Conservation (phyloP, 1,139 yeast species). For the Hyphopichia khmerensis region DNA sequence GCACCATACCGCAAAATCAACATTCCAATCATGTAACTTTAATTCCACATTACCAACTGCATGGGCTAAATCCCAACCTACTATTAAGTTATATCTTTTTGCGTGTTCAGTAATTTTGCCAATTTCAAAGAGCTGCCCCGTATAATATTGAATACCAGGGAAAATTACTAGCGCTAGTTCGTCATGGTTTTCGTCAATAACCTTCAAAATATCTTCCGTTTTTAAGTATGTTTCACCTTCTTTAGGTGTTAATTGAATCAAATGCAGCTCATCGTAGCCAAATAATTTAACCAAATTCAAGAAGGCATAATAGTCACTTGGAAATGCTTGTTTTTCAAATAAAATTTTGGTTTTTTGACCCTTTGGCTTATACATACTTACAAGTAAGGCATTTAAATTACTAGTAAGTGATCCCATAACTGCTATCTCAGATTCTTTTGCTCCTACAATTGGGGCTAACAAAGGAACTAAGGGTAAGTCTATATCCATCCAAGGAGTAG, state of each 20-base stretch:
- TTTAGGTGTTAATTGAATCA: conserved; percentile 64
- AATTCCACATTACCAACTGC: conserved; percentile 87
- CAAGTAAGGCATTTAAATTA: conserved; percentile 72
- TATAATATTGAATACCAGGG: conserved; percentile 88
- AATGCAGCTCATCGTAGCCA: conserved; percentile 57
- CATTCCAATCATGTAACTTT: conserved; percentile 79
- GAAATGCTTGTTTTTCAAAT: conserved; percentile 86
- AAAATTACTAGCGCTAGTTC: conserved; percentile 73
- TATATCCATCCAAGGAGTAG: conserved; percentile 75
- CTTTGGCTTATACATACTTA: conserved; percentile 72
- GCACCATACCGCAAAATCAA: conserved; percentile 95
- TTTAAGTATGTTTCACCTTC: conserved; percentile 54
- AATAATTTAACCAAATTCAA: conserved; percentile 67
- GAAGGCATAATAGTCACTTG: conserved; percentile 88
- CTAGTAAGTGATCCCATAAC: conserved; percentile 84
- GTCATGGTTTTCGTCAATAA: conserved; percentile 58
- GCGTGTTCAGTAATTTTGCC: conserved; percentile 62
- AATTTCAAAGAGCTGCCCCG: conserved; percentile 86
- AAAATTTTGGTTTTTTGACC: conserved; percentile 64
- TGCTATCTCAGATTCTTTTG: conserved; percentile 70
- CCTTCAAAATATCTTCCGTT: conserved; percentile 60
- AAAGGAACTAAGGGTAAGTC: conserved; percentile 74
- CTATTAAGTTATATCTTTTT: conserved; percentile 45
- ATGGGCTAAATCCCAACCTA: conserved; percentile 97
- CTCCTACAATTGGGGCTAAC: conserved; percentile 77